Conservation (phyloP, 768 basidiomycete genomes). For the Cystobasidium onofrii region DNA sequence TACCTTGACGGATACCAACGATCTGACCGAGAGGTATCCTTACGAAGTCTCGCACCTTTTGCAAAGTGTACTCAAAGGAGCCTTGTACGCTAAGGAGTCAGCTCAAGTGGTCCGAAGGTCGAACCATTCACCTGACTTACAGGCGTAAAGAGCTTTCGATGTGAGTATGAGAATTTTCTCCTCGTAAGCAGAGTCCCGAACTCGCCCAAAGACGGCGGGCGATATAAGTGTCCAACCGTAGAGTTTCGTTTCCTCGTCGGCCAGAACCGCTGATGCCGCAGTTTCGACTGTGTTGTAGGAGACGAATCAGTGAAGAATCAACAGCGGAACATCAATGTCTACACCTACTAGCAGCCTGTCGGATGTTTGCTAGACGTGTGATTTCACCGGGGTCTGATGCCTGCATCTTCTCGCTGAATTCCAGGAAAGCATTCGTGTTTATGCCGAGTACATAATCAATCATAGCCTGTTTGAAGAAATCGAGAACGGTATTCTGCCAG, state of each 20-base stretch:
- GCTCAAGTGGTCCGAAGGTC: background rate
- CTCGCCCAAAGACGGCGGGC: slow-evolving; percentile 63
- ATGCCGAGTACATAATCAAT: slow-evolving; percentile 70
- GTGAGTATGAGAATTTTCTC: slow-evolving; percentile 78
- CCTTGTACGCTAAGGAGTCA: background rate
- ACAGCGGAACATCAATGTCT: background rate
- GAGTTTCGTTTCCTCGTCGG: slow-evolving; percentile 66
- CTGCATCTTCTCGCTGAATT: slow-evolving; percentile 78
- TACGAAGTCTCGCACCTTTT: slow-evolving; percentile 55
- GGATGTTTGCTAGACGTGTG: slow-evolving; percentile 75
- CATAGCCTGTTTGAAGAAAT: slow-evolving; percentile 95
- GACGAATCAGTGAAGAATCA: background rate
- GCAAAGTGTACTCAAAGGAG: slow-evolving; percentile 40
- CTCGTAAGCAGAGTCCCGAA: slow-evolving; percentile 53
- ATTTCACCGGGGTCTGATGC: slow-evolving; percentile 88
- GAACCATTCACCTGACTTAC: background rate
- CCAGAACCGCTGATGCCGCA: slow-evolving; percentile 64
- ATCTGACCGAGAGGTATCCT: slow-evolving; percentile 80
- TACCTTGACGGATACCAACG: slow-evolving; percentile 67
- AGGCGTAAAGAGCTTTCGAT: slow-evolving; percentile 35
- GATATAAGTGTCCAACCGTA: slow-evolving; percentile 89
- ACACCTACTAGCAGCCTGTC: slow-evolving; percentile 66
- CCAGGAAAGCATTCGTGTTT: slow-evolving; percentile 77
- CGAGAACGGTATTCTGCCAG: slow-evolving; percentile 55
- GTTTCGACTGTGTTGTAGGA: slow-evolving; percentile 54